Evolutionary conservation across 1,284 basidiomycete genomes (phyloP), one percentile per base, ranked within the genome.

Genomic region (Mixia osmundae): DNA sequence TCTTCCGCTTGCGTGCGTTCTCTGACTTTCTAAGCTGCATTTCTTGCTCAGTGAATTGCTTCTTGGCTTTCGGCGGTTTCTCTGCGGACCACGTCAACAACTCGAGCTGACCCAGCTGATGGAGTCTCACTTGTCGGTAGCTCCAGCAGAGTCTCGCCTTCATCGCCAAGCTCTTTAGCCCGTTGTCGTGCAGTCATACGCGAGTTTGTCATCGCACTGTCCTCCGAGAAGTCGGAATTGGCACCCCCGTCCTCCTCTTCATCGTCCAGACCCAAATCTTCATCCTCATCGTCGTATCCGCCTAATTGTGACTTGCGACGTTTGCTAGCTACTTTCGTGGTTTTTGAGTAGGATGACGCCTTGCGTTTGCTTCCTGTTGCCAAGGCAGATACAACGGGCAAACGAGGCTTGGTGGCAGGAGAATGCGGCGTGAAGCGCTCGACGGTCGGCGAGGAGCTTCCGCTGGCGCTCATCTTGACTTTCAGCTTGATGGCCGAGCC

Each of bases 201-300:
- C 8, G 21, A 21, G n/a, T 18, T 25, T 9, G 12, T 25, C 12
- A 34, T 4, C 9, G 22, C 10, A n/a, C 10, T n/a, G 22, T n/a
- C 24, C 14, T 15, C 33, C 5, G 33, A 34, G 12, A 12, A 12
- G 11, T 34, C 33, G 9, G 33, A 34, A 25, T 34, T 24, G n/a
- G n/a, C n/a, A n/a, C n/a, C n/a, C n/a, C n/a, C n/a, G 12, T 34
- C 33, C 9, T 34, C 33, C 21, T 34, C 33, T 14, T 34, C 33
- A 8, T 15, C 24, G 14, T 22, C 30, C 5, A 10, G 9, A 16
- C 30, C 29, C 7, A 20, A 9, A 21, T 15, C 27, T 7, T 29
- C 7, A 14, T 29, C 27, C 14, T 7, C 7, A 29, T 16, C 7
- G 12, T 7, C 6, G 27, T 16, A 16, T 16, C 18, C 18, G 7